Percentiles rank a stretch among this genome's conserved stretches.
Conservation (phyloP, 768 basidiomycete genomes). For the Termitomyces sp. region DNA sequence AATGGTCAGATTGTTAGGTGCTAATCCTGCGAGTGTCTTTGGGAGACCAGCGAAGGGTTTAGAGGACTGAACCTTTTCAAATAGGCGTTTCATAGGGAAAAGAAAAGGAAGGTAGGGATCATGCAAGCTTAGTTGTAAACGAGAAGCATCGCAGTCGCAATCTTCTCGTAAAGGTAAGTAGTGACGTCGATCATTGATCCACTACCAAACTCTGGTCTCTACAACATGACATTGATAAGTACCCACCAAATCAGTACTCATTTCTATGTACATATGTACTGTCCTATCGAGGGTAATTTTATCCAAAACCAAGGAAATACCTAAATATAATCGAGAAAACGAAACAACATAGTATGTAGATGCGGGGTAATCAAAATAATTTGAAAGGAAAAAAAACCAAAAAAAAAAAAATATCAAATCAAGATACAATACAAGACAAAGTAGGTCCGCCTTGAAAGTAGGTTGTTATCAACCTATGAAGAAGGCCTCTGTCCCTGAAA, state of each 20-base stretch:
- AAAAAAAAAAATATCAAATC: background rate
- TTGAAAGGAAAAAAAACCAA: background rate
- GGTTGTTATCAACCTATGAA: background rate
- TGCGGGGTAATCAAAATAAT: background rate
- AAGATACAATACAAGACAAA: too few species aligned
- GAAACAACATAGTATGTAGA: background rate
- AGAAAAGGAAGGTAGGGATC: too few species aligned
- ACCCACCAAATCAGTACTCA: background rate
- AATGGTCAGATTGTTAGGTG: background rate
- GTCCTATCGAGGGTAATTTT: background rate
- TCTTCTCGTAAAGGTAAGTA: background rate
- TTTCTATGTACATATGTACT: background rate
- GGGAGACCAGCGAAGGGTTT: constrained; percentile 29
- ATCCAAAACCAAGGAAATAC: constrained; percentile 1
- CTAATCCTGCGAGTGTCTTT: constrained; percentile 12
- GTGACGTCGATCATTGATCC: background rate
- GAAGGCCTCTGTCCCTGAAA: constrained; percentile 18
- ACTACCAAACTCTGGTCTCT: too few species aligned
- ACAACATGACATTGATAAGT: too few species aligned
- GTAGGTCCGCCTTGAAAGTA: background rate
- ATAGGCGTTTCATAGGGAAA: constrained; percentile 16
- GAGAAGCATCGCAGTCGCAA: background rate
- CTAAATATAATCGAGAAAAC: background rate
- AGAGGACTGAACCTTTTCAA: constrained; percentile 20
- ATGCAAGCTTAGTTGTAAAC: too few species aligned